These are phyloP conservation scores for Venturia aucupariae DNA, from an alignment of 2,329 filamentous ascomycete genomes.

Conservation along the genomic window DNA sequence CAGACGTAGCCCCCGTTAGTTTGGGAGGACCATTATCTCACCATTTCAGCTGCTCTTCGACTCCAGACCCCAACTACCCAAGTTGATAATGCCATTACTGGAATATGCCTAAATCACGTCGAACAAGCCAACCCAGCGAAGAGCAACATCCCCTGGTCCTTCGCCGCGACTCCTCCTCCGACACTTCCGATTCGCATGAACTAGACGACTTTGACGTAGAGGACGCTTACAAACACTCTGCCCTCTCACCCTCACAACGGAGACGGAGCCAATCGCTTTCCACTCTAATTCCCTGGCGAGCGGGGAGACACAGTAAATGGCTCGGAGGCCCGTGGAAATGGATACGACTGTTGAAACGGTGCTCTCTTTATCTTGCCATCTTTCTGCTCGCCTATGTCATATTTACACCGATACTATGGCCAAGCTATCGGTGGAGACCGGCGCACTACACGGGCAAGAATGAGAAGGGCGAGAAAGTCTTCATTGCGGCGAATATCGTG, in stretches of 20 bases:
- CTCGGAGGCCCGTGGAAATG: neutral
- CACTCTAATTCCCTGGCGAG: neutral
- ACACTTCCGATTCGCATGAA: slow-evolving; percentile 5
- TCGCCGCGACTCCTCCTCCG: neutral
- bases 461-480: slow-evolving; percentile 46
- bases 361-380: slow-evolving; percentile 6
- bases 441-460: slow-evolving; percentile 37
- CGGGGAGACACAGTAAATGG: neutral
- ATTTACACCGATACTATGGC: slow-evolving; percentile 32
- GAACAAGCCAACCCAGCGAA: slow-evolving; percentile 13
- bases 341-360: neutral
- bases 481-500: slow-evolving; percentile 55
- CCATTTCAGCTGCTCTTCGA: neutral
- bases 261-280: slow-evolving; percentile 7
- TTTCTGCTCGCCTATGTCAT: slow-evolving; percentile 20
- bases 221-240: slow-evolving; percentile 3
- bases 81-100: neutral
- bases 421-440: slow-evolving; percentile 37
- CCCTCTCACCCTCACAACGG: neutral
- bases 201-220: slow-evolving; percentile 10
- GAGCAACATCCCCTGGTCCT: neutral
- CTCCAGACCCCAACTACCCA: neutral
- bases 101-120: neutral
- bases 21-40: neutral
- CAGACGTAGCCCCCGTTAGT: neutral